A percentile compares a stretch with the other conserved stretches of the same genome.
Evolutionary conservation across 2,329 filamentous ascomycete species (phyloP).

Genomic region (Arthrobotrys entomopaga): DNA sequence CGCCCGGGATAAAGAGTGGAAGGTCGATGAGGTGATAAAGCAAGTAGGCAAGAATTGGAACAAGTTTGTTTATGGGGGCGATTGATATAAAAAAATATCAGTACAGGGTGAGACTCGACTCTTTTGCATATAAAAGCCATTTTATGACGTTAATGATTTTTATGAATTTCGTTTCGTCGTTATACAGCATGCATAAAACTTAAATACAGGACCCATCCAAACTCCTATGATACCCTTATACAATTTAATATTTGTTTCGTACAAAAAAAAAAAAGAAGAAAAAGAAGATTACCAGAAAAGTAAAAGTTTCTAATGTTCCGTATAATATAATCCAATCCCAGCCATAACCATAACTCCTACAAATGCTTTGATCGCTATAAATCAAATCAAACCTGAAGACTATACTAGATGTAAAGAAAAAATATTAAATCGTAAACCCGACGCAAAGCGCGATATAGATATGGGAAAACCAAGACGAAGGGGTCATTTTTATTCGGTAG

Average conservation of each 20-base stretch:
- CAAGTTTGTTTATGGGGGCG: constrained; percentile 75
- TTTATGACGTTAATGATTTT: constrained; percentile 32
- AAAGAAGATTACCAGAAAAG: constrained; percentile 11
- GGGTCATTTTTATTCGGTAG: neutral
- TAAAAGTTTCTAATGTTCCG: constrained; percentile 12
- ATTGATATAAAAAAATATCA: neutral
- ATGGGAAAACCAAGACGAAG: constrained; percentile 1
- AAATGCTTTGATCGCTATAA: constrained; percentile 36
- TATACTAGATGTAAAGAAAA: neutral
- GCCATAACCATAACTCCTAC: constrained; percentile 34
- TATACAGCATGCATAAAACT: constrained; percentile 2
- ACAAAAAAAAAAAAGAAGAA: constrained; percentile 18
- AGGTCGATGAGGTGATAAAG: constrained; percentile 74
- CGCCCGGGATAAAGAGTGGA: constrained; percentile 82
- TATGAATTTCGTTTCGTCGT: constrained; percentile 17
- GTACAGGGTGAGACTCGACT: neutral
- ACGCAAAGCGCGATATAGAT: neutral
- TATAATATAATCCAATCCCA: too few relatives aligned
- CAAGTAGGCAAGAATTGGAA: constrained; percentile 79
- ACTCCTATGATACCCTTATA: constrained; percentile 40
- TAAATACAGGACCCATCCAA: constrained; percentile 3
- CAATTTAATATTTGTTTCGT: constrained; percentile 5
- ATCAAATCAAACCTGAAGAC: neutral
- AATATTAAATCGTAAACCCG: neutral
- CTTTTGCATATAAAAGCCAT: constrained; percentile 12